phyloP scores from a whole-genome alignment of 116 monocot species.

The Iris pallida region DNA sequence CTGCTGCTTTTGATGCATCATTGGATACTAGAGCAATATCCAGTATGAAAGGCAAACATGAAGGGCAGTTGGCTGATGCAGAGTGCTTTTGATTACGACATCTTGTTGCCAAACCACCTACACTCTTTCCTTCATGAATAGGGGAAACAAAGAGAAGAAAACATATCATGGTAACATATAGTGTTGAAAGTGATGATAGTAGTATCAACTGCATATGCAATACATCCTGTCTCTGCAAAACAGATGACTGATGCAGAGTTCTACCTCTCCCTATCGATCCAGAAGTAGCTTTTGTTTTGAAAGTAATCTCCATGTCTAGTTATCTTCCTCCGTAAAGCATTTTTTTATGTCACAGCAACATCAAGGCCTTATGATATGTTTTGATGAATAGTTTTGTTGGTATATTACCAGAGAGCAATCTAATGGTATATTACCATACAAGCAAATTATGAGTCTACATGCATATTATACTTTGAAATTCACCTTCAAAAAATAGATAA shows the following conservation, averaged over 20 bases:
- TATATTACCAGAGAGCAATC: no score
- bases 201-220: constrained; percentile 32
- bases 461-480: no score
- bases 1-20: constrained; percentile 74
- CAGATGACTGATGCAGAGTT: constrained; percentile 42
- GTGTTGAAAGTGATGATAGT: constrained; percentile 62
- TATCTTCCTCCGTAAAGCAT: no score
- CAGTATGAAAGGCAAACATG: constrained; percentile 78
- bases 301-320: no score
- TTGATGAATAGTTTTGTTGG: no score
- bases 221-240: no score
- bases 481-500: no score
- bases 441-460: no score
- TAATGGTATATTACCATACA: no score
- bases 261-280: constrained; percentile 39
- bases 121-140: constrained; percentile 1
- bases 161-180: constrained; percentile 28
- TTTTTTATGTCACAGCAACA: no score
- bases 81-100: neutral
- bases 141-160: neutral
- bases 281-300: constrained; percentile 16
- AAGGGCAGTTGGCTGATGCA: constrained; percentile 76
- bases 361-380: no score
- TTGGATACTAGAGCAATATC: constrained; percentile 67
- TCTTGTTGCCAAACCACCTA: neutral